Evolutionary conservation across 129 eudicot genomes (phyloP), one percentile per base, ranked within the genome.

Genomic region (Centaurea solstitialis): DNA sequence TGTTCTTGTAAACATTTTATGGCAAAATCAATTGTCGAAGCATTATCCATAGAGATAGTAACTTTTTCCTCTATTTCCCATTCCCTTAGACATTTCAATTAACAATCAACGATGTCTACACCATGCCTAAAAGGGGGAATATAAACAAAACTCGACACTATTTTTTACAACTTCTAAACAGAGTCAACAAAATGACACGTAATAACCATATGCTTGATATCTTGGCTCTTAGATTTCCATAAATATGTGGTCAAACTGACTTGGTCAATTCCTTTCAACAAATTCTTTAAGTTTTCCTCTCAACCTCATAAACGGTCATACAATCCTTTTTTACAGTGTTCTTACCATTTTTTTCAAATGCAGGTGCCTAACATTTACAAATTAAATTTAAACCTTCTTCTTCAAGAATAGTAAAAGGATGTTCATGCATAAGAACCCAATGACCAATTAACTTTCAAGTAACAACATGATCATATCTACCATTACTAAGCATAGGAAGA

Each of bases 361-460:
- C 18, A 33, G 37, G 11, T 69, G 6, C 45, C 74, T 30, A 1
- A 9, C 74, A 30, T 69, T 69, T 69, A 33, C 15, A 69, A 33
- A 69, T 23, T 69, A 69, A 15, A 69, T 69, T 69, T 15, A 69
- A 69, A 33, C 45, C 45, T 4, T 69, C 23, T 17, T 69, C 24
- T 69, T 69, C 22, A 17, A 68, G 6, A 5, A 68, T 68, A 68
- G 41, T 30, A 30, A 68, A 68, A 3, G 45, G 73, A 10, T 68
- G 45, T 30, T 68, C 73, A 30, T 68, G 73, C 73, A 68, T 68
- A 13, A 68, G 23, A 26, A 68, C 73, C 73, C 21, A 68, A 68
- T 68, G 73, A 3, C 22, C 12, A 68, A 68, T 68, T 13, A 33
- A 68, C 13, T 68, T 22, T 68, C 73, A 12, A 68, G 73, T 68